These are phyloP conservation scores for Silene coronaria DNA, from an alignment of 179 eudicot species.

Conservation along the genomic window DNA sequence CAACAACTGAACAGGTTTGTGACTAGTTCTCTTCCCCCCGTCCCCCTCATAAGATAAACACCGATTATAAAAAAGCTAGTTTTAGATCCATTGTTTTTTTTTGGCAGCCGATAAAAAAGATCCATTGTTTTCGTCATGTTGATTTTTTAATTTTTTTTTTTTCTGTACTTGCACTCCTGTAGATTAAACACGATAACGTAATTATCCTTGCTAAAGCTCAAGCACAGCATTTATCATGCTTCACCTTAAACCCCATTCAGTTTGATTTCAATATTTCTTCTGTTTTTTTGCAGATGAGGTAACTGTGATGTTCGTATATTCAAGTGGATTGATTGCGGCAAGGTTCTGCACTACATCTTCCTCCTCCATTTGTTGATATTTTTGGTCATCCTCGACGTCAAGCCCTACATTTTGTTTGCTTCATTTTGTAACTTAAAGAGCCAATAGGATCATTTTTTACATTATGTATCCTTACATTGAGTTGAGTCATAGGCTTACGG, in stretches of 20 bases:
- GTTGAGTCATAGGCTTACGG: neutral
- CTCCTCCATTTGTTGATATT: neutral
- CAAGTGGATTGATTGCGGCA: neutral
- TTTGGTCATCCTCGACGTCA: neutral
- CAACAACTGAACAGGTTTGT: conserved; percentile 2
- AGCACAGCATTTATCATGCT: no score
- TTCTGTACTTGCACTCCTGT: no score
- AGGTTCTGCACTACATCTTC: neutral
- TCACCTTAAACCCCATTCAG: no score
- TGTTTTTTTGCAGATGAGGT: conserved; percentile 6
- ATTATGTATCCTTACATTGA: neutral
- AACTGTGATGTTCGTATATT: neutral
- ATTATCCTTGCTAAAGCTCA: no score
- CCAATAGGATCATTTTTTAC: neutral
- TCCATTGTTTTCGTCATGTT: no score
- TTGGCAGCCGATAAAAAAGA: no score
- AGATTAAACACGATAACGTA: no score
- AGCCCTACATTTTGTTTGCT: conserved; percentile 6
- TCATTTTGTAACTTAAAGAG: neutral
- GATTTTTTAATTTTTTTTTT: no score
- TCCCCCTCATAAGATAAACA: no score
- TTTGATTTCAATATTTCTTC: neutral
- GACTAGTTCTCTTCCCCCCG: no score
- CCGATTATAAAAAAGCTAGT: no score
- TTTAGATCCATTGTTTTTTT: no score